Evolutionary conservation across 257 asterid species (phyloP).

Genomic region (Lithospermum erythrorhizon): DNA sequence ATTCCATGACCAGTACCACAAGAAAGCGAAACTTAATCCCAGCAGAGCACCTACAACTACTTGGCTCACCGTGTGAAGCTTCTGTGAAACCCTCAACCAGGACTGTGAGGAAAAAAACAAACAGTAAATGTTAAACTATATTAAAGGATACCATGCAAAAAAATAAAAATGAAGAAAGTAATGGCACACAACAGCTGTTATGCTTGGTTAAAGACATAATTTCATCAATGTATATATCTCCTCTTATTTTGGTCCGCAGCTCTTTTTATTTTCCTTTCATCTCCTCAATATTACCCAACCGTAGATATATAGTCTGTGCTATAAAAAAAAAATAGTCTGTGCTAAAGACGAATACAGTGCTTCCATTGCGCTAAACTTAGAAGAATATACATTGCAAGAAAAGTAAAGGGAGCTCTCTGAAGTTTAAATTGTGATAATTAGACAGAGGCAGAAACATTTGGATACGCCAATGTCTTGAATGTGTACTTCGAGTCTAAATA

Average conservation of each 20-base stretch:
- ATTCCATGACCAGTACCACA: conserved; percentile 6
- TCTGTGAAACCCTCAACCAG: conserved; percentile 12
- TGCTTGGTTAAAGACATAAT: not conserved
- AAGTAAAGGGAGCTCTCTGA: not conserved
- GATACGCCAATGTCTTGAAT: not conserved
- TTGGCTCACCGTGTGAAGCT: conserved; percentile 8
- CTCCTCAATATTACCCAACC: not conserved
- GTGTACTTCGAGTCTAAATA: not conserved
- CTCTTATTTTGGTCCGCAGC: not conserved
- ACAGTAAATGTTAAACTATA: not conserved
- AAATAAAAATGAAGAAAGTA: not conserved
- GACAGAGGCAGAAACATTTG: not conserved
- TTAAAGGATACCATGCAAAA: too few species aligned
- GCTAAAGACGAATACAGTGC: not conserved
- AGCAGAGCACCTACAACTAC: conserved; percentile 3
- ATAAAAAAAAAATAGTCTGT: too few species aligned
- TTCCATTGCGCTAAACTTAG: not conserved
- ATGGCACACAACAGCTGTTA: not conserved
- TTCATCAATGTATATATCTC: not conserved
- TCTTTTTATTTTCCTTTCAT: not conserved
- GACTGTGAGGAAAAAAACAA: conserved; percentile 4
- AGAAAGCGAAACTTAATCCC: not conserved
- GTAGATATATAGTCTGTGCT: not conserved
- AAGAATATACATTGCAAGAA: not conserved
- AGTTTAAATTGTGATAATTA: too few species aligned